Conservation (phyloP, 768 basidiomycete genomes). For the Pisolithus sp. region DNA sequence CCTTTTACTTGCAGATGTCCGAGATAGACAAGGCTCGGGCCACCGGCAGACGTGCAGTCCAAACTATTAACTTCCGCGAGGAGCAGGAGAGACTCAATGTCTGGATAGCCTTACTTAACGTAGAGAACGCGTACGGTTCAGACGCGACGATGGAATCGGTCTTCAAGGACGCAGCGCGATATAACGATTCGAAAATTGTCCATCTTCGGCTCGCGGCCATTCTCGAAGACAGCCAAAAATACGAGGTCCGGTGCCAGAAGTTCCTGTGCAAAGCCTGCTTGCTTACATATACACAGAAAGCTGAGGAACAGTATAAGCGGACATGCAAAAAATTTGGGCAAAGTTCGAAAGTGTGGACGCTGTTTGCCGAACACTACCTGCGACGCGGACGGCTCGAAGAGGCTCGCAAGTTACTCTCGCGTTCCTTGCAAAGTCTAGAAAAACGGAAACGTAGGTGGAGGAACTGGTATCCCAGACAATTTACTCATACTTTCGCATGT, state of each 20-base stretch:
- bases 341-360: conserved; percentile 91
- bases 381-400: conserved; percentile 67
- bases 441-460: conserved; percentile 81
- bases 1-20: conserved; percentile 94
- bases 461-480: neutral
- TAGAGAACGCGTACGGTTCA: conserved; percentile 91
- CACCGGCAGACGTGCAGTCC: conserved; percentile 76
- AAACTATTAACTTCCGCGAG: conserved; percentile 90
- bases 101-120: conserved; percentile 93
- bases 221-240: conserved; percentile 76
- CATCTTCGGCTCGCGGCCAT: conserved; percentile 81
- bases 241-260: conserved; percentile 46
- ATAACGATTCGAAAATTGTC: conserved; percentile 90
- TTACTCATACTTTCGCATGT: neutral
- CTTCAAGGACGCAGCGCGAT: conserved; percentile 85
- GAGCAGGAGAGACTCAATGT: conserved; percentile 95
- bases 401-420: conserved; percentile 79
- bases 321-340: conserved; percentile 92
- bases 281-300: conserved; percentile 50
- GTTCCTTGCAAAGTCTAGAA: conserved; percentile 84
- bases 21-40: conserved; percentile 93
- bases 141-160: conserved; percentile 69
- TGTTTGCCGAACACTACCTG: conserved; percentile 79
- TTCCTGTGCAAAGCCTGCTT: neutral
- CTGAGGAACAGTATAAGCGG: conserved; percentile 85